Base-by-base conservation (phyloP, 768 basidiomycete genomes). In the Leccinum subtestaceum region DNA sequence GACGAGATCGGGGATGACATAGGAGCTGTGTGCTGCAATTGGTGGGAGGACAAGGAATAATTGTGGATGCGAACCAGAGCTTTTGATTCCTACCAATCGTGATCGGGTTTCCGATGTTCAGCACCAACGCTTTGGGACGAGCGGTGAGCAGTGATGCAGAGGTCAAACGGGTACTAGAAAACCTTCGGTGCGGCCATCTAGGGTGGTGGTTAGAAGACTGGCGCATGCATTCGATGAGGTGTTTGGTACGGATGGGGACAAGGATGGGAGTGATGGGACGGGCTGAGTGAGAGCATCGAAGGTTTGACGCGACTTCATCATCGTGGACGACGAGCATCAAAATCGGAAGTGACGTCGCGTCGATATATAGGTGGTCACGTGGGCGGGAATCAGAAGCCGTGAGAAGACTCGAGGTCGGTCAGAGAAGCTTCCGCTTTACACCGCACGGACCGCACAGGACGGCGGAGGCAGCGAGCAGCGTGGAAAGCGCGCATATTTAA, bases 41-140 rank as follows among this genome's bases (percentile, higher is more conserved):
- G 11, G 56, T 12, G 31, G 27, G n/a, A 50, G 36, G 29, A 50
- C 12, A 40, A 58, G 7, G 17, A 38, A 45, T 49, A 56, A 43
- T 11, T 5, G 32, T 27, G 53, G 4, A 40, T 34, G 32, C 54
- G 27, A 57, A 90, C 89, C 89, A 91, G 46, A 78, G 71, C 21
- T 80, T 76, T n/a, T 86, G 82, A 64, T 89, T 86, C 65, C 91
- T 80, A 21, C 91, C 91, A 48, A 93, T 87, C 0, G 78, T 82
- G 7, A 83, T 79, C 6, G 91, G 87, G 62, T 80, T 84, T 59
- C 82, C 81, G 51, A 89, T 70, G 43, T 79, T 84, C 43, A 93
- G 70, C 17, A 84, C 63, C 17, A 91, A 76, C 11, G 79, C 91
- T 91, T 63, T 34, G 21, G 12, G 21, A 40, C 31, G 12, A n/a